phyloP scores from a whole-genome alignment of 2,329 filamentous ascomycete genomes.

The Bipolaris oryzae region DNA sequence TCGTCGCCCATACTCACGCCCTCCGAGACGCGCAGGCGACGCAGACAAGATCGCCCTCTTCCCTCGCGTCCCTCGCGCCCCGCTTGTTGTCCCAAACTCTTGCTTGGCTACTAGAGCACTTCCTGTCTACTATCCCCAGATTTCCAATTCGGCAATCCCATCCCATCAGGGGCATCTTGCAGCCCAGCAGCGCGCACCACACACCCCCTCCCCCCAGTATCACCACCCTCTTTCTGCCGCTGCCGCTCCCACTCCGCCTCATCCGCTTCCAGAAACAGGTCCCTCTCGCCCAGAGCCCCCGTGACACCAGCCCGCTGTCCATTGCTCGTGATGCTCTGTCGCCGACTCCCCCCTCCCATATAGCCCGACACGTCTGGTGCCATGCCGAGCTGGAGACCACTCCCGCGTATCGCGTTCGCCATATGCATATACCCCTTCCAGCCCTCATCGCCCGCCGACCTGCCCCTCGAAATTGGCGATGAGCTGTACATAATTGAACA shows the following conservation, averaged over 20 bases:
- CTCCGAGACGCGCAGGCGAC: slow-evolving; percentile 1
- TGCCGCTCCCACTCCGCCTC: not conserved
- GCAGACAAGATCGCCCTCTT: not conserved
- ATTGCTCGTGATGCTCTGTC: slow-evolving; percentile 42
- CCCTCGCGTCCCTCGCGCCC: slow-evolving; percentile 9
- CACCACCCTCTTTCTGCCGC: no score
- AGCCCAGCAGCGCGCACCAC: not conserved
- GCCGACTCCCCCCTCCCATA: slow-evolving; percentile 30
- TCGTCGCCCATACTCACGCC: slow-evolving; percentile 3
- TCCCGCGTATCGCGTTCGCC: slow-evolving; percentile 96
- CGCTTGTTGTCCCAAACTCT: slow-evolving; percentile 11
- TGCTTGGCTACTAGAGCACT: slow-evolving; percentile 2
- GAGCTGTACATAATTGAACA: slow-evolving; percentile 99
- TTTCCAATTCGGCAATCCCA: slow-evolving; percentile 12
- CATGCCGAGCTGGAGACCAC: slow-evolving; percentile 79
- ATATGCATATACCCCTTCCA: slow-evolving; percentile 95
- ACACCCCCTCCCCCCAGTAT: not conserved
- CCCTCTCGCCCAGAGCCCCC: slow-evolving; percentile 8
- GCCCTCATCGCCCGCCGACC: slow-evolving; percentile 83
- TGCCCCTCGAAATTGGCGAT: slow-evolving; percentile 96
- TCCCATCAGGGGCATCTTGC: slow-evolving; percentile 23
- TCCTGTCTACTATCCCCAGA: slow-evolving; percentile 15
- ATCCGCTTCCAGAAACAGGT: not conserved
- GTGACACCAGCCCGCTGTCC: slow-evolving; percentile 1
- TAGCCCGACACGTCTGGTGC: slow-evolving; percentile 40